phyloP scores from a whole-genome alignment of 805 yeast species.

The Yarrowia yakushimensis region DNA sequence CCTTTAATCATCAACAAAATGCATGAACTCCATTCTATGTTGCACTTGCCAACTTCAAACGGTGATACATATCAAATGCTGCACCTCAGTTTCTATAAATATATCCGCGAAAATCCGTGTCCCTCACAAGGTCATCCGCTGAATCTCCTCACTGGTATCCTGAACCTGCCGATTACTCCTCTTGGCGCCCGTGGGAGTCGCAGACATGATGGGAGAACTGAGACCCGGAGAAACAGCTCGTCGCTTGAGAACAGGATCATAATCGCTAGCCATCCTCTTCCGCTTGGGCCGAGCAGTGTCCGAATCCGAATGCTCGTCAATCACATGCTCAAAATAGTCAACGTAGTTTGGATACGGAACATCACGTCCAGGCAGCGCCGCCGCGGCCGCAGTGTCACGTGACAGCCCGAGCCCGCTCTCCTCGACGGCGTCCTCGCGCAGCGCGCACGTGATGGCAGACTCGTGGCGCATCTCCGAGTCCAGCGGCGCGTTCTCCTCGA shows the following conservation, averaged over 20 bases:
- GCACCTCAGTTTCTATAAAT: too few relatives aligned
- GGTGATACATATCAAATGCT: too few relatives aligned
- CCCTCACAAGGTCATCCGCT: slow-evolving; percentile 28
- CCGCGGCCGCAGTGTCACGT: background rate
- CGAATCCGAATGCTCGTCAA: slow-evolving; percentile 10
- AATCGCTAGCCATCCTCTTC: background rate
- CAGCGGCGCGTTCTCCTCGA: slow-evolving; percentile 31
- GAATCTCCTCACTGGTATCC: slow-evolving; percentile 33
- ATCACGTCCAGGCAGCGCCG: background rate
- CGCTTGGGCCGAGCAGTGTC: slow-evolving; percentile 15
- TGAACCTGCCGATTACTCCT: slow-evolving; percentile 30
- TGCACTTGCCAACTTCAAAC: too few relatives aligned
- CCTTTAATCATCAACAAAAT: too few relatives aligned
- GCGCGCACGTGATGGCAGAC: slow-evolving; percentile 31
- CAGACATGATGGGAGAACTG: slow-evolving; percentile 27
- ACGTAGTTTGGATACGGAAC: slow-evolving; percentile 1
- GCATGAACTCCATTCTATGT: too few relatives aligned
- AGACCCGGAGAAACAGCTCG: slow-evolving; percentile 34
- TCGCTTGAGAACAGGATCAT: slow-evolving; percentile 27
- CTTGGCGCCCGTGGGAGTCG: slow-evolving; percentile 28
- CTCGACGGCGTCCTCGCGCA: slow-evolving; percentile 29
- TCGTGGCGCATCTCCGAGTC: slow-evolving; percentile 32
- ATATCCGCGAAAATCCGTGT: too few relatives aligned
- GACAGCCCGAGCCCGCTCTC: background rate
- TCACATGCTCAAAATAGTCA: slow-evolving; percentile 15